These are phyloP conservation scores for Epichloe gansuensis DNA, from an alignment of 2,329 filamentous ascomycete species.

Conservation along the genomic window DNA sequence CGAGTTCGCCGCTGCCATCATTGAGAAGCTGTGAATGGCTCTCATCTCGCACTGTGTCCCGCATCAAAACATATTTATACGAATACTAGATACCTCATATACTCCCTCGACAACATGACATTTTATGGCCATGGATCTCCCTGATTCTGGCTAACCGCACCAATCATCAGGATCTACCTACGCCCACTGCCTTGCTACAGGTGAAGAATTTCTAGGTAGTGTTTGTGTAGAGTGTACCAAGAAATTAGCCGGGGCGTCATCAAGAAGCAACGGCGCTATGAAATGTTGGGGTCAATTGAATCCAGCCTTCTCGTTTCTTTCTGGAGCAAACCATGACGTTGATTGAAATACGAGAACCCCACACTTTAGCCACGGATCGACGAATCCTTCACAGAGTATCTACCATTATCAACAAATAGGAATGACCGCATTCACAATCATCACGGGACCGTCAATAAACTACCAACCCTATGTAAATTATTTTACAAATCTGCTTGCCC, in stretches of 20 bases:
- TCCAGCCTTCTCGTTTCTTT: neutral
- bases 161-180: slow-evolving; percentile 2
- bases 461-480: no score
- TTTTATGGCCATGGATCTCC: neutral
- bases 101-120: neutral
- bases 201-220: slow-evolving; percentile 12
- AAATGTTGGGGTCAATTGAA: slow-evolving; percentile 1
- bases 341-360: no score
- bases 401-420: no score
- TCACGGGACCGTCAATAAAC: no score
- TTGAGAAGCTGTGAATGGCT: slow-evolving; percentile 48
- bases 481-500: no score
- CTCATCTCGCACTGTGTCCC: neutral
- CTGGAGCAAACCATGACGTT: neutral
- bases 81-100: slow-evolving; percentile 1
- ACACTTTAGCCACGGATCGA: no score
- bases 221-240: slow-evolving; percentile 19
- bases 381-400: no score
- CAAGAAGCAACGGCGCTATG: slow-evolving; percentile 19
- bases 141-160: neutral
- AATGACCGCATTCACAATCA: no score
- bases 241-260: slow-evolving; percentile 11
- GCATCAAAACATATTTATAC: neutral
- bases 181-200: slow-evolving; percentile 5
- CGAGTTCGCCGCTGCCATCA: slow-evolving; percentile 90